Conservation (phyloP, 495 filamentous ascomycete species). For the Wilcoxina mikolae region DNA sequence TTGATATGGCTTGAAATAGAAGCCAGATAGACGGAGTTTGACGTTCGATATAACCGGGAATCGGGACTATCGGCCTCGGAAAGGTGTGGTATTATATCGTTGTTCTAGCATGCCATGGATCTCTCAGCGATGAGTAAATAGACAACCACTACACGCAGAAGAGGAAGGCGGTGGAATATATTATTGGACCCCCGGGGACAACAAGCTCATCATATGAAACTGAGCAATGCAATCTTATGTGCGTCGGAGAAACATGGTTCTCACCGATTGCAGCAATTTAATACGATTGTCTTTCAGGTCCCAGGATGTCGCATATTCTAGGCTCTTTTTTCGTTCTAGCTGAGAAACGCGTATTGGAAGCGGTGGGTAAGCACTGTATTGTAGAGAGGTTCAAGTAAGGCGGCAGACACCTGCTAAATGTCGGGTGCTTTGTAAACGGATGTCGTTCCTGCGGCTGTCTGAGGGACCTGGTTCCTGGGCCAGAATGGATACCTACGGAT, state of each 20-base stretch:
- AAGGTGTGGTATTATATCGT: background rate
- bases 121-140: background rate
- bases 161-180: background rate
- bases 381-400: too few relatives aligned
- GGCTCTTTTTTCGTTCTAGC: too few relatives aligned
- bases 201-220: background rate
- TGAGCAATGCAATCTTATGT: background rate
- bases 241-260: background rate
- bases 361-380: background rate
- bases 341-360: background rate
- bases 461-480: background rate
- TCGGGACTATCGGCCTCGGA: background rate
- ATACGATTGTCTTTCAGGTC: background rate
- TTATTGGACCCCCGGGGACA: background rate
- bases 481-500: background rate
- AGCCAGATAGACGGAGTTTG: background rate
- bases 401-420: too few relatives aligned
- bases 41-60: conserved; percentile 1
- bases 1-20: conserved; percentile 3
- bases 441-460: background rate
- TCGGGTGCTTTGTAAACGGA: background rate
- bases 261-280: background rate
- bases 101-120: background rate
- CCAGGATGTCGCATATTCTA: background rate
- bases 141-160: background rate